phyloP scores from a whole-genome alignment of 2,329 filamentous ascomycete species.

The Ophiobolus disseminans region DNA sequence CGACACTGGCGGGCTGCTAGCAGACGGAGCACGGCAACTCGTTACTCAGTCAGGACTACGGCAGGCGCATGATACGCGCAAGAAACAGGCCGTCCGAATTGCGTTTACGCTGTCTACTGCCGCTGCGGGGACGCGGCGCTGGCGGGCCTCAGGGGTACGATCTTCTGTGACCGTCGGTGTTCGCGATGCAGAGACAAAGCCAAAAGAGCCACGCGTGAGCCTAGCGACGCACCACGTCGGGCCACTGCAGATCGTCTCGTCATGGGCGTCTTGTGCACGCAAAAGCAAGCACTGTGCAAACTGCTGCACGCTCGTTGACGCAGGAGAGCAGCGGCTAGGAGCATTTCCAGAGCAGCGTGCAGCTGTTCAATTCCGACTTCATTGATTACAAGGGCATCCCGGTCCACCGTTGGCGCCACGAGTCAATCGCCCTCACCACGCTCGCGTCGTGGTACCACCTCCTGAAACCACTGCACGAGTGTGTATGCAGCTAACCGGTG shows the following conservation, averaged over 20 bases:
- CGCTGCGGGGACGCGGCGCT: constrained; percentile 18
- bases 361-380: too few relatives aligned
- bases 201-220: constrained; percentile 20
- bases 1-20: constrained; percentile 9
- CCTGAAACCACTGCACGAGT: too few relatives aligned
- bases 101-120: constrained; percentile 18
- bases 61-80: constrained; percentile 29
- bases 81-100: constrained; percentile 25
- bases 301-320: neutral
- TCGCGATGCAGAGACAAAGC: constrained; percentile 20
- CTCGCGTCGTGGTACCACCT: neutral
- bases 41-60: constrained; percentile 3
- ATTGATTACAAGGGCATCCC: too few relatives aligned
- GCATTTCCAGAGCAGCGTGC: too few relatives aligned
- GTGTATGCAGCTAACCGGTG: too few relatives aligned
- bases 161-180: constrained; percentile 15
- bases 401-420: constrained; percentile 7
- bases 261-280: neutral
- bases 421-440: constrained; percentile 11
- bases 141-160: constrained; percentile 13
- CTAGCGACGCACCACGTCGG: constrained; percentile 11
- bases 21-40: neutral
- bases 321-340: too few relatives aligned
- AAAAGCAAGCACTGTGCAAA: too few relatives aligned
- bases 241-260: constrained; percentile 10